phyloP scores from a whole-genome alignment of 2,329 filamentous ascomycete genomes.

The Colletotrichum tamarilloi region DNA sequence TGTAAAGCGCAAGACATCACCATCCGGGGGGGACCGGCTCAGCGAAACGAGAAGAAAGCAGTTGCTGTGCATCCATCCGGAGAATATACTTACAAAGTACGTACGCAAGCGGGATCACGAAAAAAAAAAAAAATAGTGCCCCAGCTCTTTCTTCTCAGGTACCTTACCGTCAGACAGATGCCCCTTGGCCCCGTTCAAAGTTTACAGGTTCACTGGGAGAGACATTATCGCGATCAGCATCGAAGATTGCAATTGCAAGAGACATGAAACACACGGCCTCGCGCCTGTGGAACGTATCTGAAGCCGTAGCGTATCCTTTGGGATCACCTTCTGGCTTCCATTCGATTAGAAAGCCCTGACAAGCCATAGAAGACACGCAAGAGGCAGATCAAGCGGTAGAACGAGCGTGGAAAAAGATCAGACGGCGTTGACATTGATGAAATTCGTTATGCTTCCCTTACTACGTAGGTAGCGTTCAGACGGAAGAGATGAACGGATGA shows the following conservation, averaged over 20 bases:
- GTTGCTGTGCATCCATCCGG: no score
- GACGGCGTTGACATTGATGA: neutral
- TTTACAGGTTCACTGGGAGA: no score
- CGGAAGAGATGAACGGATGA: constrained; percentile 6
- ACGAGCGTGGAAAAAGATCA: neutral
- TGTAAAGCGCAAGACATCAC: neutral
- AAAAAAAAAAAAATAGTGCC: no score
- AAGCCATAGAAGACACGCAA: no score
- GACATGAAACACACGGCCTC: constrained; percentile 26
- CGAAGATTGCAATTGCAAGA: neutral
- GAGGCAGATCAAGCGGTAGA: neutral
- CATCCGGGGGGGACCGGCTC: neutral
- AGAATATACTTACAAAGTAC: no score
- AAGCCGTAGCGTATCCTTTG: constrained; percentile 14
- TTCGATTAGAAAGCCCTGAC: no score
- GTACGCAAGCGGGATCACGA: no score
- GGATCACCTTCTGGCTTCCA: no score
- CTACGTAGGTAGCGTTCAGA: neutral
- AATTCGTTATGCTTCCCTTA: neutral
- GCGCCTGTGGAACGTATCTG: constrained; percentile 26
- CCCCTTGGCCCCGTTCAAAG: no score
- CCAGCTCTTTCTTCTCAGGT: no score
- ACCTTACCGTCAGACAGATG: no score
- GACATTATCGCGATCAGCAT: constrained; percentile 3
- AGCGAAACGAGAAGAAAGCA: neutral